Percentiles rank a stretch among this genome's conserved stretches.
Evolutionary conservation across 179 eudicot genomes (phyloP).

Genomic region (Dionaea muscipula): DNA sequence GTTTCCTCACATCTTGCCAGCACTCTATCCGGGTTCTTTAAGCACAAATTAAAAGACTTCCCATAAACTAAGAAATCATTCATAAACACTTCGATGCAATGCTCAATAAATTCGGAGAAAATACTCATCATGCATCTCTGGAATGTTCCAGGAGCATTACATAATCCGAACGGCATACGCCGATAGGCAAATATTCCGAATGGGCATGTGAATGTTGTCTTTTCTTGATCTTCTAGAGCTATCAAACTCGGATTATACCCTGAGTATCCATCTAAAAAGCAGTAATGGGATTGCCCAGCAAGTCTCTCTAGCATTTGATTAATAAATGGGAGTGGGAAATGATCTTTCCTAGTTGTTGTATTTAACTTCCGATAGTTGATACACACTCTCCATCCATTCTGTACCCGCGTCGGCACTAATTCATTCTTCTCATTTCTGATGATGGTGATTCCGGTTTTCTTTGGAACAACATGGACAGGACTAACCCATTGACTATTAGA

Average conservation of each 20-base stretch:
- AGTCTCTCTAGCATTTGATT: neutral
- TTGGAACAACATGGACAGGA: neutral
- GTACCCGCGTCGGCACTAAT: neutral
- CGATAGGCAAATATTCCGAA: neutral
- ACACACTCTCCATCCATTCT: neutral
- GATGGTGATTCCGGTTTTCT: neutral
- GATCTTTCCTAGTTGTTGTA: neutral
- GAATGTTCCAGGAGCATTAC: neutral
- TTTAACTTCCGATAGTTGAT: neutral
- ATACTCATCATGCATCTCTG: neutral
- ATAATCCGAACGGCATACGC: neutral
- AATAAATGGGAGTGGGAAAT: neutral
- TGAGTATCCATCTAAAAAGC: neutral
- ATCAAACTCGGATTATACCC: neutral
- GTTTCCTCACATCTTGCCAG: neutral
- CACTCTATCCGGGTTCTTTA: neutral
- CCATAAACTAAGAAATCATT: neutral
- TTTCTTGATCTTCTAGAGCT: neutral
- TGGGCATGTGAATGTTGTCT: neutral
- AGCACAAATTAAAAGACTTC: neutral
- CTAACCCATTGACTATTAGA: neutral
- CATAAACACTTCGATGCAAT: neutral
- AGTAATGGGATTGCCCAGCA: neutral
- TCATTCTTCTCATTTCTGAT: neutral
- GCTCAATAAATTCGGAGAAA: neutral